Evolutionary conservation across 1,284 basidiomycete genomes (phyloP).

Genomic region (Stereum hirsutum): DNA sequence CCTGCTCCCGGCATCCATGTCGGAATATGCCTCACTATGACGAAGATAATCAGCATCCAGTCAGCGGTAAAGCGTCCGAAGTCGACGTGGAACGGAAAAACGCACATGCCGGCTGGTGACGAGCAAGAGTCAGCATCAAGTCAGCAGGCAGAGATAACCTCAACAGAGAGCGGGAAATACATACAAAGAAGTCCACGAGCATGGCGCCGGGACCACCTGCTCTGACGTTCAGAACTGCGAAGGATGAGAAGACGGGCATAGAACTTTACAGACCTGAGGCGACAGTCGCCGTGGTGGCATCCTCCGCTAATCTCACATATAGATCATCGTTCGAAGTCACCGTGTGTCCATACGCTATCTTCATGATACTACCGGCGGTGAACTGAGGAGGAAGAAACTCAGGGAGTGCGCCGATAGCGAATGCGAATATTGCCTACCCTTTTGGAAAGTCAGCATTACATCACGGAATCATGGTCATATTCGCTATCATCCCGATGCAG

Average conservation of each 20-base stretch:
- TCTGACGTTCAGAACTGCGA: no score
- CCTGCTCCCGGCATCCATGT: constrained; percentile 46
- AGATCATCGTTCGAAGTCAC: constrained; percentile 19
- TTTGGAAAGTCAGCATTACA: no score
- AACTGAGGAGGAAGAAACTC: constrained; percentile 10
- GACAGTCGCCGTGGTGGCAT: constrained; percentile 37
- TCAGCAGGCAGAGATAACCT: neutral
- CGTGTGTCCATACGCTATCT: constrained; percentile 18
- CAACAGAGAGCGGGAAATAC: no score
- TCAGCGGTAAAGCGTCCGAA: no score
- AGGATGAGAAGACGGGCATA: no score
- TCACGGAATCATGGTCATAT: neutral
- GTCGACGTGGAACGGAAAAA: constrained; percentile 10
- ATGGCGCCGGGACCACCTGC: constrained; percentile 43
- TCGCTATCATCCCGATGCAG: neutral
- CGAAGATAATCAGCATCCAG: constrained; percentile 4
- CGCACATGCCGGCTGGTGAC: constrained; percentile 29
- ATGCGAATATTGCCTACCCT: neutral
- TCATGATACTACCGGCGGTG: constrained; percentile 31
- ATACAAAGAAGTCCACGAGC: constrained; percentile 51
- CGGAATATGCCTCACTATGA: constrained; percentile 35
- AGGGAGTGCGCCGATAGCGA: neutral
- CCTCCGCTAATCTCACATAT: constrained; percentile 29
- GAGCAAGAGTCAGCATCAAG: neutral
- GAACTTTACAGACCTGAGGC: no score